Evolutionary conservation across 1,284 basidiomycete genomes (phyloP), one percentile per base, ranked within the genome.

Genomic region (Coniferiporia sulphurascens): DNA sequence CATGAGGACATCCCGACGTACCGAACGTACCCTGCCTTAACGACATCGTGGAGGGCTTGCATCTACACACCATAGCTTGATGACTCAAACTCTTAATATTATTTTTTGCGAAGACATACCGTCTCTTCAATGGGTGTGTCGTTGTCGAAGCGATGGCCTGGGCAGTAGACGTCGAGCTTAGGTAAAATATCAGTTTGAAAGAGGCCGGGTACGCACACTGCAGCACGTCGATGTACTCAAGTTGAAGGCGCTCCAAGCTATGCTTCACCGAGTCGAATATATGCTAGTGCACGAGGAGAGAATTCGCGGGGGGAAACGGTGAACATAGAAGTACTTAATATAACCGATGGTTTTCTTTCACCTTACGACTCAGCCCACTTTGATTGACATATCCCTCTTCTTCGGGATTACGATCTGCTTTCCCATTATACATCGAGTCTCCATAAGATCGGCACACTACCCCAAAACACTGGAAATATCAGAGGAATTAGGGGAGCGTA

Each of bases 1-100:
- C 71, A 74, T 1, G 71, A 73, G 58, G 71, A 73, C 80, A 80
- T 79, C 58, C 80, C 79, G 55, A 81, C 74, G 68, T 80, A 81
- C 19, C 78, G 69, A 12, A 74, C 78, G 58, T 72, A 72, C 17
- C 79, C 78, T 0, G 68, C 66, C 64, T 78, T 64, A 17, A 79
- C 76, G 41, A 80, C 72, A 59, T 80, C 78, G 62, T 81, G 76
- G 2, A 80, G 68, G 4, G 79, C 79, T 59, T 76, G 73, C 78
- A 81, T 80, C 80, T 82, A 64, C 79, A 27, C 27, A 27, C 3
- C 27, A 27, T 27, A 27, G 27, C 76, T 81, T 79, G 1, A 72
- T 75, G 48, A 77, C 71, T 68, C 80, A 77, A 80, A 60, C 13
- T 10, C 10, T 3, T 10, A 4, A 15, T 36, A 49, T 49, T 22